Evolutionary conservation across 176 grass and related monocot genomes (phyloP).

Genomic region (Rhynchospora tenuis): DNA sequence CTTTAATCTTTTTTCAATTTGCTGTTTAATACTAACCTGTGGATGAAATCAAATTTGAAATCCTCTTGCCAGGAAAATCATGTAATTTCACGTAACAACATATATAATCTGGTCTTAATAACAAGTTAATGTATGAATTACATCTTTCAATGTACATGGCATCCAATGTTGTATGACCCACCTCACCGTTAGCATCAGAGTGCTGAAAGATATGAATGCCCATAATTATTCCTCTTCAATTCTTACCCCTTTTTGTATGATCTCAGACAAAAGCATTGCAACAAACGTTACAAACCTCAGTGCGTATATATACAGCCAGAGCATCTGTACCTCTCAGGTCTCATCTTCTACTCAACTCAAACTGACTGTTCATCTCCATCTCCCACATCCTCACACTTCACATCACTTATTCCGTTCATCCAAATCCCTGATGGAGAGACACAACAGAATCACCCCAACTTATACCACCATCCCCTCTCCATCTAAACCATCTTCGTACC

Average conservation of each 20-base stretch:
- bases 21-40: not conserved
- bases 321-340: not conserved
- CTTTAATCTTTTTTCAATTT: not conserved
- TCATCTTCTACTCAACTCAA: slow-evolving; percentile 3
- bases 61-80: not conserved
- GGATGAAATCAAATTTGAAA: not conserved
- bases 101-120: not conserved
- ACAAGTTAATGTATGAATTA: not conserved
- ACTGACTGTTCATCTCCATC: not conserved
- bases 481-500: not conserved
- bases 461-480: not conserved
- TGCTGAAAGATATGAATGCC: not conserved
- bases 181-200: not conserved
- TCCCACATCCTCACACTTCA: not conserved
- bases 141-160: not conserved
- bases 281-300: not conserved
- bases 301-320: not conserved
- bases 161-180: not conserved
- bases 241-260: not conserved
- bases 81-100: not conserved
- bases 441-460: slow-evolving; percentile 18
- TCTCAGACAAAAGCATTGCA: slow-evolving; percentile 2
- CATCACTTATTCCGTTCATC: not conserved
- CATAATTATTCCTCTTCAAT: slow-evolving; percentile 1
- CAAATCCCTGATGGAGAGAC: slow-evolving; percentile 11